Evolutionary conservation across 495 filamentous ascomycete genomes (phyloP), one percentile per base, ranked within the genome.

Genomic region (Penicillium tannophilum): DNA sequence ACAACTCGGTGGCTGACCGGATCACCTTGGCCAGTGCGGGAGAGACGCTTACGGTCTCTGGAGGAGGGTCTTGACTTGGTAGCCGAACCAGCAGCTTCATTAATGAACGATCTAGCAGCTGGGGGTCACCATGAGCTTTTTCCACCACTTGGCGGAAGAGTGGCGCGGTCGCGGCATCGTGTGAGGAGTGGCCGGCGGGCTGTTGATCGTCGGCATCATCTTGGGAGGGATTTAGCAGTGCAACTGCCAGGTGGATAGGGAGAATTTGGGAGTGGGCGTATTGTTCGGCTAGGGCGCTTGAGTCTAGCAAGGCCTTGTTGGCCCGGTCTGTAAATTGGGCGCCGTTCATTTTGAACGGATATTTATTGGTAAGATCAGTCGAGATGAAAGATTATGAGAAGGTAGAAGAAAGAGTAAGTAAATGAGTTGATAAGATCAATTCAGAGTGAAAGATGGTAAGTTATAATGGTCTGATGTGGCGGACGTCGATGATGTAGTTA

Each of bases 141-240:
- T 98, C 93, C 48, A 98, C 81, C 59, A 97, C 93, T 74, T 98
- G 94, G 55, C 88, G 86, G 80, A 98, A 93, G 42, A 98, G 85
- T 3, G 93, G 88, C 61, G 82, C 77, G 4, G 86, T 79, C 20
- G 77, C 54, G 7, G 73, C 60, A 35, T 80, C 77, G 63, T 86
- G 81, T 47, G 88, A 84, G 16, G 86, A 81, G 47, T 87, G 83
- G 50, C 76, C 71, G 31, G 75, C 71, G 55, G 84, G 84, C 65
- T 87, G 88, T 67, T 86, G 89, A 64, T 90, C 90, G 71, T 90
- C 87, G 31, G 84, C 88, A 54, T 83, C 87, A 66, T 96, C 91
- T 54, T 82, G 82, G 51, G 86, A 81, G 17, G 93, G 93, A 52
- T 96, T 92, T 66, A 97, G 83, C 19, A 98, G 86, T 10, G 92